phyloP scores from a whole-genome alignment of 768 basidiomycete species.

The Crepidotus variabilis region DNA sequence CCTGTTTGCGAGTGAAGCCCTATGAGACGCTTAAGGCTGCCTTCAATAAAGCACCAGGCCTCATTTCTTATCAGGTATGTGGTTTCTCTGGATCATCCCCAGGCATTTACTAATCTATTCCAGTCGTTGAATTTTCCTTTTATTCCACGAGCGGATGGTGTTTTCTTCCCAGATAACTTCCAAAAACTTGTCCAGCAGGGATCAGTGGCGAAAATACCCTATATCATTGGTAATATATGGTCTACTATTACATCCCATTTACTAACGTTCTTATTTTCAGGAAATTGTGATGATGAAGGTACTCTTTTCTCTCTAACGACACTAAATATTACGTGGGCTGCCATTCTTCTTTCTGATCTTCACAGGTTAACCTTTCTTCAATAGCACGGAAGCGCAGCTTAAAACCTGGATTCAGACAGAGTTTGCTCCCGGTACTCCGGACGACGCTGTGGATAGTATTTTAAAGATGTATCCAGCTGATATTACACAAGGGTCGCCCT shows the following conservation, averaged over 20 bases:
- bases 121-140: slow-evolving; percentile 21
- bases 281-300: slow-evolving; percentile 53
- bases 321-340: slow-evolving; percentile 37
- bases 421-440: slow-evolving; percentile 16
- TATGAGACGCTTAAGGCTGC: slow-evolving; percentile 34
- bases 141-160: slow-evolving; percentile 49
- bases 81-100: neutral
- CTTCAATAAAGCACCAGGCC: slow-evolving; percentile 33
- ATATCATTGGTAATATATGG: slow-evolving; percentile 33
- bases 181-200: slow-evolving; percentile 38
- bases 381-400: slow-evolving; percentile 20
- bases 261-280: slow-evolving; percentile 13
- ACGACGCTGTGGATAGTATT: slow-evolving; percentile 9
- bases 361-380: neutral
- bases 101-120: neutral
- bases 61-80: slow-evolving; percentile 36
- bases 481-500: slow-evolving; percentile 43
- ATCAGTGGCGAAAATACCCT: slow-evolving; percentile 42
- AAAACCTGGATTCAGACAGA: slow-evolving; percentile 14
- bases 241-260: neutral
- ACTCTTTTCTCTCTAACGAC: slow-evolving; percentile 41
- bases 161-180: slow-evolving; percentile 41
- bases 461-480: slow-evolving; percentile 26
- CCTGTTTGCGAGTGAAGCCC: slow-evolving; percentile 35
- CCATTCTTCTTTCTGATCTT: neutral